A percentile compares a stretch with the other conserved stretches of the same genome.
These are phyloP conservation scores for Corylus avellana DNA, from an alignment of 306 rosid species.

Conservation along the genomic window DNA sequence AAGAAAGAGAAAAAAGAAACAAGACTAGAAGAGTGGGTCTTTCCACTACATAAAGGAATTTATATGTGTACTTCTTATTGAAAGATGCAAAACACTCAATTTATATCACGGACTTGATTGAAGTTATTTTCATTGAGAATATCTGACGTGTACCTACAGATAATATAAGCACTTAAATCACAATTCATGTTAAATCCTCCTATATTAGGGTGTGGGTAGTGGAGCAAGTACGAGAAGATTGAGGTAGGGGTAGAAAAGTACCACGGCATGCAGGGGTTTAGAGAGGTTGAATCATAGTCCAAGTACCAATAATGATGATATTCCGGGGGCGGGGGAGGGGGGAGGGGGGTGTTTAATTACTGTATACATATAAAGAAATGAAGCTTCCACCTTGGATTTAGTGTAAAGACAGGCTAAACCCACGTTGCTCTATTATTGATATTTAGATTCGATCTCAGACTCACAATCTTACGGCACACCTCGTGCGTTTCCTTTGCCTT, in stretches of 20 bases:
- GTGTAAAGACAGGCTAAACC: constrained; percentile 63
- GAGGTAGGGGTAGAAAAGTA: constrained; percentile 4
- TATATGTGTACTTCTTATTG: too few relatives aligned
- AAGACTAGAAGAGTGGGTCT: too few relatives aligned
- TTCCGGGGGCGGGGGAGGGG: constrained; percentile 3
- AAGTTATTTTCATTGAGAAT: too few relatives aligned
- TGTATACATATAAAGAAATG: constrained; percentile 10
- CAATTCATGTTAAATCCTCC: not conserved
- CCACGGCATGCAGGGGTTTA: constrained; percentile 17
- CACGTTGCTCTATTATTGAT: constrained; percentile 68
- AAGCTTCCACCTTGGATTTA: constrained; percentile 63
- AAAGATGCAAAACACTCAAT: too few relatives aligned
- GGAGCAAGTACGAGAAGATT: constrained; percentile 29
- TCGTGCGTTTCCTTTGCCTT: constrained; percentile 56
- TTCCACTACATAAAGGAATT: too few relatives aligned
- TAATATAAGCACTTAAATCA: constrained; percentile 10
- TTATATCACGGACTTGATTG: too few relatives aligned
- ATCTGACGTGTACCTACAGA: constrained; percentile 26
- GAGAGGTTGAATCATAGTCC: constrained; percentile 32
- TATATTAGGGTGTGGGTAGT: not conserved
- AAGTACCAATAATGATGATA: constrained; percentile 35
- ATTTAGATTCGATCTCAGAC: constrained; percentile 36
- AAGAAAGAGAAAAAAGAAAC: too few relatives aligned
- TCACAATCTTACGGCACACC: constrained; percentile 49
- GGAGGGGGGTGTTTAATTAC: too few relatives aligned